These are phyloP conservation scores for Apiotrichum sp. DNA, from an alignment of 1,284 basidiomycete species.

Conservation along the genomic window DNA sequence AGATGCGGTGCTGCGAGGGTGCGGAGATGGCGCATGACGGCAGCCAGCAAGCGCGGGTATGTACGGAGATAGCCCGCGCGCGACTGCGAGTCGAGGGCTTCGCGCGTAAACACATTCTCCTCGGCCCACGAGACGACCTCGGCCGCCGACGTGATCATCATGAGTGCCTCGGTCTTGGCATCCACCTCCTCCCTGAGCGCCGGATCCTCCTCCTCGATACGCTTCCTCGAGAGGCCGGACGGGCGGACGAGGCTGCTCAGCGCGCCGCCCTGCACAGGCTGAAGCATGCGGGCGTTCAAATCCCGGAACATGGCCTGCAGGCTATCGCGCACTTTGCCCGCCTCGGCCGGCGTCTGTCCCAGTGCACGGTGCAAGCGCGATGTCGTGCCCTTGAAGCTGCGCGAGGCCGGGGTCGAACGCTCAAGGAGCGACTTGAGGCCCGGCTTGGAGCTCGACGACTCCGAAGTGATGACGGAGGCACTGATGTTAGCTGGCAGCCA, in stretches of 20 bases:
- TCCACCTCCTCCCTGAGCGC: conserved; percentile 52
- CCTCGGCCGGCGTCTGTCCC: conserved; percentile 34
- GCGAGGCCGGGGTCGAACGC: conserved; percentile 1
- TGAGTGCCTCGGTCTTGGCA: conserved; percentile 67
- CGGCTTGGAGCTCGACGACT: background rate
- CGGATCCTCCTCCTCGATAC: conserved; percentile 18
- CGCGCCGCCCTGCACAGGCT: background rate
- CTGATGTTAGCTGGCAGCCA: background rate
- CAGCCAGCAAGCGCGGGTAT: conserved; percentile 69
- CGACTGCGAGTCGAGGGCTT: conserved; percentile 6
- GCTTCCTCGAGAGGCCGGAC: background rate
- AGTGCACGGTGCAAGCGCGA: conserved; percentile 9
- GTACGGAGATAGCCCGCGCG: conserved; percentile 49
- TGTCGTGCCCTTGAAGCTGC: conserved; percentile 4
- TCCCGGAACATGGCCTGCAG: conserved; percentile 22
- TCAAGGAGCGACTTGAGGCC: conserved; percentile 1
- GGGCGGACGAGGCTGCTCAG: background rate
- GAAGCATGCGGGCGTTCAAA: conserved; percentile 5
- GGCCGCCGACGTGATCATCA: conserved; percentile 61
- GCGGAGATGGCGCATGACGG: conserved; percentile 67
- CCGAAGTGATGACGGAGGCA: background rate
- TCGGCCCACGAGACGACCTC: conserved; percentile 71
- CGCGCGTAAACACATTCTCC: conserved; percentile 56
- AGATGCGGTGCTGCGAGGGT: conserved; percentile 72
- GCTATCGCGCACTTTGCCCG: conserved; percentile 20